A percentile compares a stretch with the other conserved stretches of the same genome.
These are phyloP conservation scores for Castanea sativa DNA, from an alignment of 306 rosid genomes.

Conservation along the genomic window DNA sequence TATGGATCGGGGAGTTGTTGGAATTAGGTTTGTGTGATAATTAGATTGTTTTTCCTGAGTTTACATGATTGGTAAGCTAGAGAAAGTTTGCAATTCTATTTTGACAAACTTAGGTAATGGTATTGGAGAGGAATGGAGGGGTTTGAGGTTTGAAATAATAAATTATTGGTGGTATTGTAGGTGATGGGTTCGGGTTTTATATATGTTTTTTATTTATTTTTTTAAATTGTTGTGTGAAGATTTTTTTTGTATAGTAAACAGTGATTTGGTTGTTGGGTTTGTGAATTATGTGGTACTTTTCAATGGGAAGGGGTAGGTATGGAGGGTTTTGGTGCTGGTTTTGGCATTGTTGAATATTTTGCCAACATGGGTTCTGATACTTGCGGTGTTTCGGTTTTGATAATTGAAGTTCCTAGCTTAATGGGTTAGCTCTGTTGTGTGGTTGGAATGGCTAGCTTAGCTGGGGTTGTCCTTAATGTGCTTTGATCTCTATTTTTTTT, in stretches of 20 bases:
- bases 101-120: neutral
- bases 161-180: neutral
- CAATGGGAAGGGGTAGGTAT: neutral
- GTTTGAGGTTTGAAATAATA: neutral
- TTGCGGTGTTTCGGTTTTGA: neutral
- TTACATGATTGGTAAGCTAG: neutral
- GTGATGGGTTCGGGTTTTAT: neutral
- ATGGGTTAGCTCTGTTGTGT: neutral
- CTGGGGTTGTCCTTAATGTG: neutral
- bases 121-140: neutral
- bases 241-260: too few species aligned
- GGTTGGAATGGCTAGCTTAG: neutral
- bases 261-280: too few species aligned
- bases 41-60: neutral
- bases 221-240: too few species aligned
- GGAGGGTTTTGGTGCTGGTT: neutral
- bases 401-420: neutral
- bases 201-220: too few species aligned
- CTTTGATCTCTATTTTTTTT: neutral
- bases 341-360: neutral
- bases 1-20: neutral
- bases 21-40: neutral
- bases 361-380: neutral
- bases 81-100: neutral
- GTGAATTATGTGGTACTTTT: neutral